These are phyloP conservation scores for Wickerhamiella allomyrinae DNA, from an alignment of 805 yeast species.

Conservation along the genomic window DNA sequence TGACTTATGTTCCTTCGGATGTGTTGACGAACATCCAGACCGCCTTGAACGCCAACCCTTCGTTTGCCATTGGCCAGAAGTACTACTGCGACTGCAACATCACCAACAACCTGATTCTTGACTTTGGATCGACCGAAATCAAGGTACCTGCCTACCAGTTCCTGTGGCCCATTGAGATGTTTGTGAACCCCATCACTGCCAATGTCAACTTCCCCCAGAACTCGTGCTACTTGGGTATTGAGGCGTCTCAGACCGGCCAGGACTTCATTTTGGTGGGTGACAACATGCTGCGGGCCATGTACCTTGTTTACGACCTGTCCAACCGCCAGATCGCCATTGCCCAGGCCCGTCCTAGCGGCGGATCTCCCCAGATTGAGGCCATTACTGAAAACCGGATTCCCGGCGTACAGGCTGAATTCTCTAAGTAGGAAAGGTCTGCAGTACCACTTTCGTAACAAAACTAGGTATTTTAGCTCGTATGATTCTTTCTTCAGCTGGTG, in stretches of 20 bases:
- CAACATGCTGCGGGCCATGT: conserved; percentile 42
- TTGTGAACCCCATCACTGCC: conserved; percentile 21
- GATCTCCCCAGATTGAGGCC: conserved; percentile 17
- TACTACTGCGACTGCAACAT: conserved; percentile 28
- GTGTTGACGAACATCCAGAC: conserved; percentile 23
- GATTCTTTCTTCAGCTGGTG: too few relatives aligned
- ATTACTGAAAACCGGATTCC: conserved; percentile 18
- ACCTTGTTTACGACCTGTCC: conserved; percentile 49
- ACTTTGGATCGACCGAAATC: conserved; percentile 21
- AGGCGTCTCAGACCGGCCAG: conserved; percentile 21
- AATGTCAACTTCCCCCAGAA: conserved; percentile 23
- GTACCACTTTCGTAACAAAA: too few relatives aligned
- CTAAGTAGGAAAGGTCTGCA: too few relatives aligned
- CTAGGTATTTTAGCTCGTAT: too few relatives aligned
- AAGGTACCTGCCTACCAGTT: conserved; percentile 23
- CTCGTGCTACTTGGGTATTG: conserved; percentile 26
- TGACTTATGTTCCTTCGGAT: conserved; percentile 33
- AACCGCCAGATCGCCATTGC: conserved; percentile 41
- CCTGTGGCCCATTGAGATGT: conserved; percentile 24
- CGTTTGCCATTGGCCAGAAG: conserved; percentile 23
- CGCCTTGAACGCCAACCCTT: conserved; percentile 28
- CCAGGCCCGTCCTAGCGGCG: conserved; percentile 23
- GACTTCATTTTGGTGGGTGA: conserved; percentile 42
- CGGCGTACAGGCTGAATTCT: too few relatives aligned
- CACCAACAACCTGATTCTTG: conserved; percentile 18